Evolutionary conservation across 495 filamentous ascomycete species (phyloP), one percentile per base, ranked within the genome.

Genomic region (Annulohypoxylon maeteangense): DNA sequence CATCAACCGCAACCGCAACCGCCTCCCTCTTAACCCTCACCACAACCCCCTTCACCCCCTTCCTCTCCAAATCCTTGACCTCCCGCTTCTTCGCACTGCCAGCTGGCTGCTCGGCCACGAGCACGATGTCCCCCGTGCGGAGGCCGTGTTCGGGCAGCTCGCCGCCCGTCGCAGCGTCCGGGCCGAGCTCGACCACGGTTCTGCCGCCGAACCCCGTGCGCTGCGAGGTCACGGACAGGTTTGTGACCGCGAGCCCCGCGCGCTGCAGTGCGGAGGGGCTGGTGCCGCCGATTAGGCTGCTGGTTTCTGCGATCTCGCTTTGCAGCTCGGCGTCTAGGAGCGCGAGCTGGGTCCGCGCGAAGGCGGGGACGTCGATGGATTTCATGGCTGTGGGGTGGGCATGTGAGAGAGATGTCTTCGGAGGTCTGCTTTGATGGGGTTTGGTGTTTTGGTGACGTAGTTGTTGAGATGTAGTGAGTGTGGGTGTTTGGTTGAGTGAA

Each of bases 131-230:
- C 1, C 95, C 96, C 0, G 89, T 88, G 0, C 95, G 81, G 38
- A 99, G 86, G 7, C 93, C 95, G 86, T 97, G 93, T 67, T 94
- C 89, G 0, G 89, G 89, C 2, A 97, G 74, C 16, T 89, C 3
- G 50, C 75, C 38, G 62, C 78, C 34, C 27, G 92, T 86, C 2
- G 94, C 93, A 2, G 85, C 72, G 74, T 98, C 95, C 0, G 89
- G 86, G 1, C 81, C 86, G 20, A 98, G 90, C 74, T 97, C 94
- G 16, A 97, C 80, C 2, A 99, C 89, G 0, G 92, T 92, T 38
- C 93, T 91, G 0, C 95, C 96, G 20, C 95, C 96, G 7, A 97
- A 81, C 0, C 95, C 96, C 0, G 95, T 98, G n/a, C 94, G 90
- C 78, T 92, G 92, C 54, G 90, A 88, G n/a, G 85, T 78, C 11